A percentile compares a stretch with the other conserved stretches of the same genome.
Evolutionary conservation across 805 yeast species (phyloP).

Genomic region (Saccharomycopsis fermentans): DNA sequence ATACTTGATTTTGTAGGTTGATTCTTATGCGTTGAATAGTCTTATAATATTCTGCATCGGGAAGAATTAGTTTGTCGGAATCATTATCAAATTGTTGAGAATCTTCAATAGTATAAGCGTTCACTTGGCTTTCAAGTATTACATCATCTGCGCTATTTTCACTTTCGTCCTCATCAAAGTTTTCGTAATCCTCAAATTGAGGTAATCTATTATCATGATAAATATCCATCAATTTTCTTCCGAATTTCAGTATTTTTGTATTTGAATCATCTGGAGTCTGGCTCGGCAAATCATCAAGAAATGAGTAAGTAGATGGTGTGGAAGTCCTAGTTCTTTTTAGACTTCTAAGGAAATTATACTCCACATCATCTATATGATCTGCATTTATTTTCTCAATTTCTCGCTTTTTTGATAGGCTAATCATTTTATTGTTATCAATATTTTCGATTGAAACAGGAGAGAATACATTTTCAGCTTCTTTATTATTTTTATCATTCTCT

Average conservation of each 20-base stretch:
- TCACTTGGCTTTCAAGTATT: not conserved
- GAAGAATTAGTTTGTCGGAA: not conserved
- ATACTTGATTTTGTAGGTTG: not conserved
- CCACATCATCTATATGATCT: not conserved
- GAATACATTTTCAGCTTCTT: no score
- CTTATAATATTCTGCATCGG: not conserved
- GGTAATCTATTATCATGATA: not conserved
- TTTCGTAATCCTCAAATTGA: not conserved
- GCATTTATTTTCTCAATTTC: not conserved
- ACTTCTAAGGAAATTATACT: not conserved
- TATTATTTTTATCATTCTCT: not conserved
- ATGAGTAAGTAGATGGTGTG: not conserved
- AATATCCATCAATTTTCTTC: not conserved
- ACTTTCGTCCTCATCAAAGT: not conserved
- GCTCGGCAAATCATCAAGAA: not conserved
- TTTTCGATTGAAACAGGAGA: not conserved
- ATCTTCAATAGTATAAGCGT: not conserved
- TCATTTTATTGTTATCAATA: not conserved
- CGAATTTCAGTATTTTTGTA: not conserved
- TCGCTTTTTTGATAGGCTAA: not conserved
- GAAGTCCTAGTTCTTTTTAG: not conserved
- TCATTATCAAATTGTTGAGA: not conserved
- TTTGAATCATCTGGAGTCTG: not conserved
- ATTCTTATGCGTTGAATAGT: not conserved
- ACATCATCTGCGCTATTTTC: not conserved